Conservation (phyloP, 1,284 basidiomycete genomes). For the Afroboletus lepidellus region DNA sequence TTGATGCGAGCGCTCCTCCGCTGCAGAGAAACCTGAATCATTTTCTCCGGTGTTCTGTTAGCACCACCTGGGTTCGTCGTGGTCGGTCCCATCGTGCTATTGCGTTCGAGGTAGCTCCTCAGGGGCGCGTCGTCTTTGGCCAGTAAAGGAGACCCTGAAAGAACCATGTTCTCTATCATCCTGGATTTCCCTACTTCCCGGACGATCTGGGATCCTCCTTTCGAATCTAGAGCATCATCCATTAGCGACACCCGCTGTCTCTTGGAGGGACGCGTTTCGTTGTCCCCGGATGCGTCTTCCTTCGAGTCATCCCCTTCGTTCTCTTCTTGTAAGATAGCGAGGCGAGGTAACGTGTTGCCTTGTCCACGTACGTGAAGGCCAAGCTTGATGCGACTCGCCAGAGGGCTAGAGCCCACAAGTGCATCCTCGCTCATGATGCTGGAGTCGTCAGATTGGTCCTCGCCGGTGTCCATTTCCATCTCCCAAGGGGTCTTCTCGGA, state of each 20-base stretch:
- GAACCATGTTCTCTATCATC: slow-evolving; percentile 28
- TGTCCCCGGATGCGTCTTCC: slow-evolving; percentile 6
- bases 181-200: slow-evolving; percentile 13
- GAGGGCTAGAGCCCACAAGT: slow-evolving; percentile 29
- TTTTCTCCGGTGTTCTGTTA: background rate
- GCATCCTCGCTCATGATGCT: slow-evolving; percentile 15
- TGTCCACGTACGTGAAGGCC: slow-evolving; percentile 8
- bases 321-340: slow-evolving; percentile 29
- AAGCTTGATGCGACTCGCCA: slow-evolving; percentile 21
- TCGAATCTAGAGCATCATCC: background rate
- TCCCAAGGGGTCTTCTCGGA: slow-evolving; percentile 28
- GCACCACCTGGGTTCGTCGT: background rate
- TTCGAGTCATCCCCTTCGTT: slow-evolving; percentile 20
- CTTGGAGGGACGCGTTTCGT: slow-evolving; percentile 21
- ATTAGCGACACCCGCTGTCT: slow-evolving; percentile 12
- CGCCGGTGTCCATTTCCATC: slow-evolving; percentile 20
- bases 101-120: background rate
- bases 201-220: background rate
- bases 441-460: slow-evolving; percentile 2
- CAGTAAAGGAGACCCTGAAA: slow-evolving; percentile 31
- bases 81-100: background rate
- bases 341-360: slow-evolving; percentile 8
- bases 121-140: slow-evolving; percentile 4
- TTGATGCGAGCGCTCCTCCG: slow-evolving; percentile 31
- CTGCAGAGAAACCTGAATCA: background rate